A percentile compares a stretch with the other conserved stretches of the same genome.
phyloP scores from a whole-genome alignment of 208 protist species.

The Crithidia acanthocephali region DNA sequence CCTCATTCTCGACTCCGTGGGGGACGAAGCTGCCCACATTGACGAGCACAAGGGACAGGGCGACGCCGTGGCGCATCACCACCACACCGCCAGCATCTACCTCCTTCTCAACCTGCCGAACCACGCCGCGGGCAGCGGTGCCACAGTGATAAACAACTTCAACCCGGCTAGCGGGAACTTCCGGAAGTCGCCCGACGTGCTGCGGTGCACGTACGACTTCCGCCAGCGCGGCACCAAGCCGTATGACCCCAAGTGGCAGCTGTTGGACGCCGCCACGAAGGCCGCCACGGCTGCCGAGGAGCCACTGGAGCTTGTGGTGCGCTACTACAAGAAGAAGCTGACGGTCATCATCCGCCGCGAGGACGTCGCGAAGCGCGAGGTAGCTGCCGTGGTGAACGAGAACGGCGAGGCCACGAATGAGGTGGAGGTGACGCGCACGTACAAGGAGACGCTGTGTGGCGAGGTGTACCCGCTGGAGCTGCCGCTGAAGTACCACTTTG shows the following conservation, averaged over 20 bases:
- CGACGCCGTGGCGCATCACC: constrained; percentile 35
- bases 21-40: constrained; percentile 46
- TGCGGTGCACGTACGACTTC: constrained; percentile 78
- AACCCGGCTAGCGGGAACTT: constrained; percentile 48
- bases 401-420: constrained; percentile 15
- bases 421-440: constrained; percentile 59
- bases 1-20: constrained; percentile 74
- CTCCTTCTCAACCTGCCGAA: constrained; percentile 73
- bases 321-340: constrained; percentile 76
- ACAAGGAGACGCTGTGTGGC: constrained; percentile 74
- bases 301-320: constrained; percentile 74
- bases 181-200: constrained; percentile 41
- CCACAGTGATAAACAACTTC: constrained; percentile 69
- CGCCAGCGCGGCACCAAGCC: constrained; percentile 49
- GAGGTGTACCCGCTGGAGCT: constrained; percentile 71
- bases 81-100: constrained; percentile 63
- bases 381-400: constrained; percentile 16
- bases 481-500: constrained; percentile 75
- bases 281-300: constrained; percentile 52
- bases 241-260: constrained; percentile 30
- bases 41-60: constrained; percentile 31
- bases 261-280: constrained; percentile 32
- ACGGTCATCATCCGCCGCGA: constrained; percentile 62
- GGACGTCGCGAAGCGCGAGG: constrained; percentile 32
- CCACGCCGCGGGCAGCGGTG: constrained; percentile 35